Base-by-base conservation (phyloP, 371 early-diverging fungal species). In the Rhizomucor pusillus region DNA sequence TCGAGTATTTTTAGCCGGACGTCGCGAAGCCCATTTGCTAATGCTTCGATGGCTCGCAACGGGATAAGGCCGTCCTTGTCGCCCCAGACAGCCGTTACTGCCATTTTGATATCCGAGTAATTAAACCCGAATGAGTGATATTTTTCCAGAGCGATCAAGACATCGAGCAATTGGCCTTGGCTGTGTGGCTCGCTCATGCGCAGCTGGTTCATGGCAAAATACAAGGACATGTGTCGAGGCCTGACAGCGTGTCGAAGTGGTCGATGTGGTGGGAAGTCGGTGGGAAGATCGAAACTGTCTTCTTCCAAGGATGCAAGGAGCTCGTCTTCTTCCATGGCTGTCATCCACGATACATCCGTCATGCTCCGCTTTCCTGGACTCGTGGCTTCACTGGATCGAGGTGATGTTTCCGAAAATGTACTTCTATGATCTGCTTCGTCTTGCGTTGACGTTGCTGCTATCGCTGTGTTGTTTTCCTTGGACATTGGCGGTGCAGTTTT, bases 21-120 rank as follows among this genome's bases (percentile, higher is more conserved):
- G 54, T 78, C 79, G 18, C 54, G 59, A 40, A 78, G 48, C 33
- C 57, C 60, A 44, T 59, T 78, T 0, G 75, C 79, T 4, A 78
- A 52, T 9, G 56, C 55, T 24, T 75, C 69, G 18, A 78, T 72
- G 0, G 71, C 75, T 34, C 58, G 61, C 23, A 48, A 50, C 5
- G 79, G 71, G 9, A 78, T 75, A 33, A 78, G 46, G 0, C 63
- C 67, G 49, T 78, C 79, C 41, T 75, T 68, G 48, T 78, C 79
- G n/a, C 79, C 79, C 79, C 79, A 78, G 0, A 78, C 75, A 11
- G 75, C 79, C 2, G 75, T 69, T 1, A 78, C 68, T 7, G 75
- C 50, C 5, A 57, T 59, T 23, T 57, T 65, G 7, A 75, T 57
- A 20, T 75, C 75, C 1, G 66, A 58, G 47, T 73, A 78, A 39